Conservation (phyloP, 2,329 filamentous ascomycete species). For the Lasiodiplodia hormozganensis region DNA sequence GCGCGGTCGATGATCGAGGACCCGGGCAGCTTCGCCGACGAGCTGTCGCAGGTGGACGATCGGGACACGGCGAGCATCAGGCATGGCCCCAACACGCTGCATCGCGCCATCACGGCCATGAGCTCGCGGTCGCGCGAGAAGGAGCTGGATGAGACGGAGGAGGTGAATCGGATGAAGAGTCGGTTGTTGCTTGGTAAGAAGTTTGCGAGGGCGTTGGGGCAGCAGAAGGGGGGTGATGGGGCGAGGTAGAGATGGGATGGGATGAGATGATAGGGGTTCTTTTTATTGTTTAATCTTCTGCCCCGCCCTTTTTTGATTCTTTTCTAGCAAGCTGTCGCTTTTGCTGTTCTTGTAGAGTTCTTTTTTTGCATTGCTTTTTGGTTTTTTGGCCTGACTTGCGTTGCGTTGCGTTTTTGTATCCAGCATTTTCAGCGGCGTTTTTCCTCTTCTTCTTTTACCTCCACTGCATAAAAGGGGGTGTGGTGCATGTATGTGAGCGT, state of each 20-base stretch:
- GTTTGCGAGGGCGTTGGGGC: slow-evolving; percentile 29
- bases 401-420: not conserved
- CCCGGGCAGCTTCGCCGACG: slow-evolving; percentile 41
- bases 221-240: not conserved
- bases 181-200: slow-evolving; percentile 34
- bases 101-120: slow-evolving; percentile 43
- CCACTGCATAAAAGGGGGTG: slow-evolving; percentile 8
- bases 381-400: not conserved
- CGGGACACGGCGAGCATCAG: slow-evolving; percentile 37
- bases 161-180: slow-evolving; percentile 33
- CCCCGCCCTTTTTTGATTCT: not conserved
- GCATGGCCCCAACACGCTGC: slow-evolving; percentile 40
- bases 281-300: slow-evolving; percentile 5
- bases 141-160: slow-evolving; percentile 31
- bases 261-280: no score
- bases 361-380: not conserved
- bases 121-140: slow-evolving; percentile 30
- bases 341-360: not conserved
- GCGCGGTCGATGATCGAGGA: not conserved
- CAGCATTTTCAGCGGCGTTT: slow-evolving; percentile 24
- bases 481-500: not conserved
- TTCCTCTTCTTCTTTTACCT: not conserved
- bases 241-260: not conserved
- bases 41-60: slow-evolving; percentile 32
- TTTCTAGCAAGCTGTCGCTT: not conserved